Evolutionary conservation across 2,329 filamentous ascomycete species (phyloP).

Genomic region (Raffaelea deltoideospora): DNA sequence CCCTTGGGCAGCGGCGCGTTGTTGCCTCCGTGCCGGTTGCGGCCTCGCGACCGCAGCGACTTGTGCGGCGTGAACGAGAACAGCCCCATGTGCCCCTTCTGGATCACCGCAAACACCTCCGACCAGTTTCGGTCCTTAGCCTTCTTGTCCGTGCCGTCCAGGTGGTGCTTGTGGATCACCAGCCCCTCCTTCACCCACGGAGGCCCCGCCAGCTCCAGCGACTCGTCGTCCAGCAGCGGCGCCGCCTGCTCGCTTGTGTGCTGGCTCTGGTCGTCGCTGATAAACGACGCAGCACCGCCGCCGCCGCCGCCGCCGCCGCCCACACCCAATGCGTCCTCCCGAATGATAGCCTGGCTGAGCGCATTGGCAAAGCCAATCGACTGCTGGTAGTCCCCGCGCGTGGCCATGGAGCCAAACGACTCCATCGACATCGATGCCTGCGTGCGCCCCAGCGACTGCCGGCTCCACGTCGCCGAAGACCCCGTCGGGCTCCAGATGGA

Average conservation of each 20-base stretch:
- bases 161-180: slow-evolving; percentile 88
- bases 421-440: slow-evolving; percentile 86
- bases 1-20: slow-evolving; percentile 34
- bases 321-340: slow-evolving; percentile 50
- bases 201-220: slow-evolving; percentile 78
- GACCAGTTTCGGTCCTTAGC: slow-evolving; percentile 90
- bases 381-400: slow-evolving; percentile 72
- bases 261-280: slow-evolving; percentile 35
- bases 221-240: slow-evolving; percentile 79
- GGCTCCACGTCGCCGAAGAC: slow-evolving; percentile 92
- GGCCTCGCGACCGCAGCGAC: slow-evolving; percentile 53
- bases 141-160: slow-evolving; percentile 80
- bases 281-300: slow-evolving; percentile 24
- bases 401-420: slow-evolving; percentile 57
- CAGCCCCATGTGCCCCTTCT: slow-evolving; percentile 83
- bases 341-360: slow-evolving; percentile 88
- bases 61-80: slow-evolving; percentile 87
- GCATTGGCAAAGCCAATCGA: slow-evolving; percentile 97
- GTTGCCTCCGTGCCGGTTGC: slow-evolving; percentile 29
- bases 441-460: slow-evolving; percentile 79
- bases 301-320: slow-evolving; percentile 14
- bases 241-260: not conserved
- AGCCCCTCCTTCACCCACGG: slow-evolving; percentile 98
- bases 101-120: slow-evolving; percentile 90
- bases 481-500: slow-evolving; percentile 76